A percentile compares a stretch with the other conserved stretches of the same genome.
phyloP scores from a whole-genome alignment of 1,139 yeast genomes.

The Candida dubliniensis region DNA sequence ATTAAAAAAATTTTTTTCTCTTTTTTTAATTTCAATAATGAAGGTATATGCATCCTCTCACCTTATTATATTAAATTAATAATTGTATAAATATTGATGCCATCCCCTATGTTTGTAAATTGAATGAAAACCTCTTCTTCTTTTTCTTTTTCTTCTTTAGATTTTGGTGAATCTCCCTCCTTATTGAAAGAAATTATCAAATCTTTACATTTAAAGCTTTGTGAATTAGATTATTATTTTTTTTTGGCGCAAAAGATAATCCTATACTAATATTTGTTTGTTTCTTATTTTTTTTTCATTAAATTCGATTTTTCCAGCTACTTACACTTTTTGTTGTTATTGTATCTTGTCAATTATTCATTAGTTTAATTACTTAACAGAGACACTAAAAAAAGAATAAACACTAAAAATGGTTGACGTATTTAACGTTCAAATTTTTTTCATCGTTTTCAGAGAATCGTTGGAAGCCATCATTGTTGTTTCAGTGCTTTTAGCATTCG shows the following conservation, averaged over 20 bases:
- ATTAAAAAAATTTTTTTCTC: no score
- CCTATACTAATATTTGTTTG: no score
- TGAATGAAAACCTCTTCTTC: neutral
- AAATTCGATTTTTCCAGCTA: neutral
- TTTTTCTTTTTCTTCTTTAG: neutral
- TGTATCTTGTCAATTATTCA: neutral
- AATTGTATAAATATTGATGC: neutral
- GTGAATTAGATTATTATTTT: no score
- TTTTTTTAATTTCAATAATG: neutral
- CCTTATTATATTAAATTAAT: neutral
- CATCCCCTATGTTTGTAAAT: neutral
- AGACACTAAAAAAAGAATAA: neutral
- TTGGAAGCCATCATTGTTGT: slow-evolving; percentile 84
- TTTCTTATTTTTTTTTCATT: neutral
- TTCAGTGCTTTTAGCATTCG: slow-evolving; percentile 80
- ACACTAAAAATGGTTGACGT: slow-evolving; percentile 32
- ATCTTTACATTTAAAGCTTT: neutral
- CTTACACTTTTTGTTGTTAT: neutral
- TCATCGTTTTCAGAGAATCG: slow-evolving; percentile 83
- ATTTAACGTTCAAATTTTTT: slow-evolving; percentile 60
- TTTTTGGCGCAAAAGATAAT: no score
- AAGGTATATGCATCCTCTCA: no score
- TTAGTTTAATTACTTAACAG: neutral
- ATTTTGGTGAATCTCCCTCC: slow-evolving; percentile 6
- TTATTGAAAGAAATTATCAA: slow-evolving; percentile 4